Evolutionary conservation across 1,139 yeast genomes (phyloP).

Genomic region (Kurtzmaniella quercitrusa): DNA sequence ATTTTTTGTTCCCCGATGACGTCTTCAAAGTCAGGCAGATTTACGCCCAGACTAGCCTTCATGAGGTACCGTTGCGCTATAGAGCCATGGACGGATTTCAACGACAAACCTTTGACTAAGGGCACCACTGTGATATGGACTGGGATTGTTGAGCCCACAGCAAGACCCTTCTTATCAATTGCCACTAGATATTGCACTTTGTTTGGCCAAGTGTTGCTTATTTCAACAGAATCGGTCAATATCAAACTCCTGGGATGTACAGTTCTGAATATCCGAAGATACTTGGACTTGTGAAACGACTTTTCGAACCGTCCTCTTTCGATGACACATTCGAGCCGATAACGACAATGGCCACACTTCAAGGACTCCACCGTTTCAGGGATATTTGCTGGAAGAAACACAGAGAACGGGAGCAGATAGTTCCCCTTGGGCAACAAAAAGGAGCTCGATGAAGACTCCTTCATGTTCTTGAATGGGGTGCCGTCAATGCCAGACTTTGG

Average conservation of each 20-base stretch:
- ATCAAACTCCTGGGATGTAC: slow-evolving; percentile 48
- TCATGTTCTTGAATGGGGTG: slow-evolving; percentile 32
- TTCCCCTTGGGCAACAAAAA: slow-evolving; percentile 60
- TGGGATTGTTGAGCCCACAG: slow-evolving; percentile 55
- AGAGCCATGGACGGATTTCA: slow-evolving; percentile 44
- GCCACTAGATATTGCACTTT: slow-evolving; percentile 61
- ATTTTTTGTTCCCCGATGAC: slow-evolving; percentile 27
- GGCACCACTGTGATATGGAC: slow-evolving; percentile 55
- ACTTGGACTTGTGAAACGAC: slow-evolving; percentile 29
- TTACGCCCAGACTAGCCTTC: slow-evolving; percentile 29
- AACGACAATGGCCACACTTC: slow-evolving; percentile 50
- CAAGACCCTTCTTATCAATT: slow-evolving; percentile 53
- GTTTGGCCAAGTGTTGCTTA: slow-evolving; percentile 61
- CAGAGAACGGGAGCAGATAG: slow-evolving; percentile 59
- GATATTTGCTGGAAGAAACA: slow-evolving; percentile 52
- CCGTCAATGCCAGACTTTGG: slow-evolving; percentile 43
- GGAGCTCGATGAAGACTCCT: slow-evolving; percentile 20
- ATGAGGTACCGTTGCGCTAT: slow-evolving; percentile 50
- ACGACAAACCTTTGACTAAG: slow-evolving; percentile 49
- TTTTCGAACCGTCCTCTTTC: slow-evolving; percentile 51
- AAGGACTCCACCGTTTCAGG: slow-evolving; percentile 70
- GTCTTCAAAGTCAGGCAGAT: slow-evolving; percentile 42
- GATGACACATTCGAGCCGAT: slow-evolving; percentile 50
- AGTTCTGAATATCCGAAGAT: slow-evolving; percentile 42
- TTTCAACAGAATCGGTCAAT: slow-evolving; percentile 51